Conservation (phyloP, 2,329 filamentous ascomycete genomes). For the Fusarium zealandicum region DNA sequence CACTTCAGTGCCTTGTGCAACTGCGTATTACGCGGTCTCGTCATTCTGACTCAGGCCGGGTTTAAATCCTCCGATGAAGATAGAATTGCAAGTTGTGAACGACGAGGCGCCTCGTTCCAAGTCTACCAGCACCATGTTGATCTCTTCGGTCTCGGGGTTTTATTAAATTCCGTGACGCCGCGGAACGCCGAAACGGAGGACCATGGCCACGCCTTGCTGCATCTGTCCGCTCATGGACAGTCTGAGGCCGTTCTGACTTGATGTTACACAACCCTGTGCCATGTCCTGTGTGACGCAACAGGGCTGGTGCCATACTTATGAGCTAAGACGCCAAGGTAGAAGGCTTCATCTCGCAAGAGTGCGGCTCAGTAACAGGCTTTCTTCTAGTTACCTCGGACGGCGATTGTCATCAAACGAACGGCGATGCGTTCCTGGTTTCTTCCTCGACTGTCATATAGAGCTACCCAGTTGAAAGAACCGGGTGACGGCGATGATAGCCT, state of each 20-base stretch:
- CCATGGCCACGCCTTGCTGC: background rate
- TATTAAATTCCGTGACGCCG: slow-evolving; percentile 28
- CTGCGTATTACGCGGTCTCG: slow-evolving; percentile 16
- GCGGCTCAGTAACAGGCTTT: too few relatives aligned
- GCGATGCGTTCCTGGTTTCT: too few relatives aligned
- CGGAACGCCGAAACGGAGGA: slow-evolving; percentile 20
- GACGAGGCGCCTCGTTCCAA: background rate
- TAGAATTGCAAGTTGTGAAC: too few relatives aligned
- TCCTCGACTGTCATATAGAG: background rate
- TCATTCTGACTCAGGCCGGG: slow-evolving; percentile 18
- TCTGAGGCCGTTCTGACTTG: background rate
- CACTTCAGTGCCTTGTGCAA: background rate
- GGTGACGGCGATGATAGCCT: background rate
- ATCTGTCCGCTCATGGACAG: background rate
- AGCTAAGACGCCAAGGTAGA: background rate
- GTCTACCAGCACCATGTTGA: background rate
- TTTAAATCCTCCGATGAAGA: background rate
- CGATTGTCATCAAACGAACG: too few relatives aligned
- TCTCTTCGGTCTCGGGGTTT: slow-evolving; percentile 28
- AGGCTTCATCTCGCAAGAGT: background rate
- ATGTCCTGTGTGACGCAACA: slow-evolving; percentile 12
- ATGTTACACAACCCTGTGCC: slow-evolving; percentile 16
- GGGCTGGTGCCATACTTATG: slow-evolving; percentile 4
- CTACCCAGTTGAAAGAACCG: background rate
- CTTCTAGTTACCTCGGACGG: too few relatives aligned